Conservation (phyloP, 352 stramenopile species). For the Phytophthora agathidicida region DNA sequence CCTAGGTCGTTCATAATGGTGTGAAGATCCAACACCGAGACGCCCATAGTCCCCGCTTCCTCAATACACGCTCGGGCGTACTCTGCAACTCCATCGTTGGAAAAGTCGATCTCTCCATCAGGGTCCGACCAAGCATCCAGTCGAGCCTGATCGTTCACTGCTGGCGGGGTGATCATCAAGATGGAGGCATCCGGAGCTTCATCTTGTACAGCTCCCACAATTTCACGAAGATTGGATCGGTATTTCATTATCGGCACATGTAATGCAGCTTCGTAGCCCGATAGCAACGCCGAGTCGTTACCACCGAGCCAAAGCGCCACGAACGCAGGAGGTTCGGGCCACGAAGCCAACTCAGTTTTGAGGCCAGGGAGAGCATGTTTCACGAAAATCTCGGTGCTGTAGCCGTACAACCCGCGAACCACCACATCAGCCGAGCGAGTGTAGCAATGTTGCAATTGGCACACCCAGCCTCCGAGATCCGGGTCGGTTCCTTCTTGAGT, state of each 20-base stretch:
- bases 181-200: conserved; percentile 24
- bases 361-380: conserved; percentile 35
- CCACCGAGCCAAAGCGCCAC: conserved; percentile 65
- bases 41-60: conserved; percentile 10
- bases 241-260: conserved; percentile 56
- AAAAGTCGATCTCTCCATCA: conserved; percentile 39
- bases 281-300: conserved; percentile 60
- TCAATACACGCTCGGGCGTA: conserved; percentile 37
- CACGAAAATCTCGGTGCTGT: conserved; percentile 55
- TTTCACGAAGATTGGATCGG: conserved; percentile 43
- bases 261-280: conserved; percentile 33
- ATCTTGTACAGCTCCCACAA: conserved; percentile 34
- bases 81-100: conserved; percentile 23
- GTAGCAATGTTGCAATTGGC: conserved; percentile 50
- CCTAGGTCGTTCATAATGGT: conserved; percentile 29
- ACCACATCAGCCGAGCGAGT: conserved; percentile 58
- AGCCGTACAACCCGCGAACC: conserved; percentile 59
- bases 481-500: conserved; percentile 54
- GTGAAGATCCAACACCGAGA: conserved; percentile 31
- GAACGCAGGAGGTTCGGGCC: conserved; percentile 32
- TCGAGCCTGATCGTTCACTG: conserved; percentile 33
- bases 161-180: conserved; percentile 36
- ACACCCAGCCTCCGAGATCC: conserved; percentile 41
- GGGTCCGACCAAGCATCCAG: conserved; percentile 7
- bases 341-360: conserved; percentile 27